These are phyloP conservation scores for Cryptosporidium xiaoi DNA, from an alignment of 169 alveolate species.

Conservation along the genomic window DNA sequence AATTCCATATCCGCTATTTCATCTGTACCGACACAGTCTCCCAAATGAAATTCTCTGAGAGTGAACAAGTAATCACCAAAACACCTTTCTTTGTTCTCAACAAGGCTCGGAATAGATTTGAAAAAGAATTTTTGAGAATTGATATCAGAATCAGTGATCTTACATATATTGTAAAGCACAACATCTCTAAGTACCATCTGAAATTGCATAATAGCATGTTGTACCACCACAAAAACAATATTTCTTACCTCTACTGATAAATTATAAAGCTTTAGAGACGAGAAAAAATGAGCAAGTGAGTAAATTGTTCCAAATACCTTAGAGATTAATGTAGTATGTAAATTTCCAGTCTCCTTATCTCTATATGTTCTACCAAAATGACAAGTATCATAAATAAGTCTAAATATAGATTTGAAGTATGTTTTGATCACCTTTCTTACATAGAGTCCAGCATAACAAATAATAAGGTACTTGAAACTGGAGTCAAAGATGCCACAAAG, in stretches of 20 bases:
- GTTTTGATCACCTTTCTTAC: slow-evolving; percentile 25
- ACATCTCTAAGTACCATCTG: slow-evolving; percentile 49
- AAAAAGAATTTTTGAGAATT: slow-evolving; percentile 21
- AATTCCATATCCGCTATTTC: neutral
- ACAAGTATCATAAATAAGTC: slow-evolving; percentile 24
- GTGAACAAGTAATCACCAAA: neutral
- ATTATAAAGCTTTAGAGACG: slow-evolving; percentile 17
- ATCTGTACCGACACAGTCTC: neutral
- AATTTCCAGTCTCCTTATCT: slow-evolving; percentile 66
- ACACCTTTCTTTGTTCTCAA: neutral
- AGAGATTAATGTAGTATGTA: slow-evolving; percentile 25
- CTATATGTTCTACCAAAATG: slow-evolving; percentile 46
- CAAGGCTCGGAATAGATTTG: neutral
- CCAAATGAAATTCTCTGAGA: slow-evolving; percentile 2
- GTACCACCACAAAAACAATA: slow-evolving; percentile 17
- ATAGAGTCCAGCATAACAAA: slow-evolving; percentile 17
- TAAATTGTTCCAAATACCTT: slow-evolving; percentile 8
- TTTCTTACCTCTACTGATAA: slow-evolving; percentile 29
- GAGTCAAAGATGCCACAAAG: slow-evolving; percentile 65
- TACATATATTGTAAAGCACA: slow-evolving; percentile 36
- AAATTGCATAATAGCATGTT: slow-evolving; percentile 27
- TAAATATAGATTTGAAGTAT: slow-evolving; percentile 22
- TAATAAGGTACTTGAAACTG: slow-evolving; percentile 28
- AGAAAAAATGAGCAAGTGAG: slow-evolving; percentile 30
- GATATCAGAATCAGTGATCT: slow-evolving; percentile 5